Conservation (phyloP, 2,329 filamentous ascomycete genomes). For the Ophiostoma sp. region DNA sequence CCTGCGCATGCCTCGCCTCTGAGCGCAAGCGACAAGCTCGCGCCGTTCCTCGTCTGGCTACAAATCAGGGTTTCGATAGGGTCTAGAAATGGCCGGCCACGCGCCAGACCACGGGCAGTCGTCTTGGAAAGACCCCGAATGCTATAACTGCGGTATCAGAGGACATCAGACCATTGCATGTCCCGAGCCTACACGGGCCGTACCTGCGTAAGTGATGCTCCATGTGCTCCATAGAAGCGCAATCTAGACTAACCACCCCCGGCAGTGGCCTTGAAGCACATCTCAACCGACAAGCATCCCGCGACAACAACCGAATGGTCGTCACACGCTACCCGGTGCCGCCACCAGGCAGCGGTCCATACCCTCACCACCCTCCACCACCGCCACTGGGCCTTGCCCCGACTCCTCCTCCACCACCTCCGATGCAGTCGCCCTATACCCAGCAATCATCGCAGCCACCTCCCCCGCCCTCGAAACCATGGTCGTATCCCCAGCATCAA, state of each 20-base stretch:
- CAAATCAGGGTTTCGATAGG: no score
- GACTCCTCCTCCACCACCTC: background rate
- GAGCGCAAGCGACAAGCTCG: background rate
- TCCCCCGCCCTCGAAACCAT: slow-evolving; percentile 14
- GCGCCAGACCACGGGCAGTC: slow-evolving; percentile 31
- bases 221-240: background rate
- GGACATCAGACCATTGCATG: slow-evolving; percentile 52
- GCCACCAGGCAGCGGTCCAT: slow-evolving; percentile 29
- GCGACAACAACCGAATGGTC: slow-evolving; percentile 29
- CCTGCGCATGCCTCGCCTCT: background rate
- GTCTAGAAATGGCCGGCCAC: slow-evolving; percentile 25
- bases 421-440: slow-evolving; percentile 24
- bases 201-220: slow-evolving; percentile 43
- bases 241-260: no score
- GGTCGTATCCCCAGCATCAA: slow-evolving; percentile 16
- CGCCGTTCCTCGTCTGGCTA: background rate
- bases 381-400: background rate
- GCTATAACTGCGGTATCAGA: slow-evolving; percentile 49
- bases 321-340: slow-evolving; percentile 37
- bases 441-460: slow-evolving; percentile 28
- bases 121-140: slow-evolving; percentile 35
- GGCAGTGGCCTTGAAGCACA: slow-evolving; percentile 29
- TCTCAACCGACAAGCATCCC: slow-evolving; percentile 27
- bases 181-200: slow-evolving; percentile 44
- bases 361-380: slow-evolving; percentile 27